phyloP scores from a whole-genome alignment of 2,329 filamentous ascomycete genomes.

The Beauveria rudraprayagi region DNA sequence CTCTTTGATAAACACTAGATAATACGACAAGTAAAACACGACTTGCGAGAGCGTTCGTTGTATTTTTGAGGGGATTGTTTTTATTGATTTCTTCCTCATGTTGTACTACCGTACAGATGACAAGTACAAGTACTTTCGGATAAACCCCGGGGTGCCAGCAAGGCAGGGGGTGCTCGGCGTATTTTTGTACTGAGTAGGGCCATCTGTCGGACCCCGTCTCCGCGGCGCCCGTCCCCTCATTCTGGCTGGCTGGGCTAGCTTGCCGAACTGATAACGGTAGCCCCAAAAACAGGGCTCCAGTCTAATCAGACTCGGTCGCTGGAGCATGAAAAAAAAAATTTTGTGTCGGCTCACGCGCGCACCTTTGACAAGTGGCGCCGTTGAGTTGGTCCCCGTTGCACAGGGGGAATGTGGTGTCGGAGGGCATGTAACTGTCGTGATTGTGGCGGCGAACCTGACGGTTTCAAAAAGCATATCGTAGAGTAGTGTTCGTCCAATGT shows the following conservation, averaged over 20 bases:
- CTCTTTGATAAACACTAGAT: neutral
- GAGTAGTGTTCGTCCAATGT: neutral
- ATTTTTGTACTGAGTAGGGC: neutral
- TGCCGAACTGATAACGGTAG: conserved; percentile 7
- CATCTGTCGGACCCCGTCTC: neutral
- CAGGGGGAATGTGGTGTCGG: neutral
- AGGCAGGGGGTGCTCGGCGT: neutral
- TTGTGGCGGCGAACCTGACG: neutral
- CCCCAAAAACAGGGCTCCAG: neutral
- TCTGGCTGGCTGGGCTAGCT: neutral
- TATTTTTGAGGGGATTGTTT: too few species aligned
- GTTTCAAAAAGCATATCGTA: neutral
- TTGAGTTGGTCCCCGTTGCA: neutral
- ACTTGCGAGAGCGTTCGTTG: too few species aligned
- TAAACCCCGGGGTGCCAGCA: too few species aligned
- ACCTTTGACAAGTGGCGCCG: conserved; percentile 3
- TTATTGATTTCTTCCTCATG: too few species aligned
- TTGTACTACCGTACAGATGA: too few species aligned
- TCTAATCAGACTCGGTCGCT: neutral
- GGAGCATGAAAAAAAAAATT: neutral
- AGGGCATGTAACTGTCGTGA: neutral
- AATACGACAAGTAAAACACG: too few species aligned
- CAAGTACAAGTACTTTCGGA: too few species aligned
- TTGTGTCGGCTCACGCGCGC: conserved; percentile 8
- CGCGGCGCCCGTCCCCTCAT: conserved; percentile 5